Base-by-base conservation (phyloP, 306 rosid genomes). In the Amphicarpaea edgeworthii region DNA sequence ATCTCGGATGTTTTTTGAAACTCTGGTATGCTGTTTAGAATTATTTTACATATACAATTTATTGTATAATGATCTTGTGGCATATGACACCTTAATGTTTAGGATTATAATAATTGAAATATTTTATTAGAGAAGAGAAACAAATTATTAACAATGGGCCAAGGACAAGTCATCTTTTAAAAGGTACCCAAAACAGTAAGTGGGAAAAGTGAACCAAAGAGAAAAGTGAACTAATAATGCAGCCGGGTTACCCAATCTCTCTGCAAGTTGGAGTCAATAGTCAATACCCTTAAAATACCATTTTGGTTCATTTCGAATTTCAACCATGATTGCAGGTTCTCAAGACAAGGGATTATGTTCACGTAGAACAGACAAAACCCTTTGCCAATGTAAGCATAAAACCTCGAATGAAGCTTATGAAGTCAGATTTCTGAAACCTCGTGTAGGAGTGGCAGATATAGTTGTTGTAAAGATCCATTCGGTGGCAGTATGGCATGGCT, bases 261-360 rank as follows among this genome's bases (percentile, higher is more conserved):
- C 15, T 34, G 5, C 63, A 19, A 70, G 32, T 17, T 3, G 19
- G 75, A 69, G 24, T 4, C n/a, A 70, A 30, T n/a, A 69, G 24
- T 4, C n/a, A 28, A 50, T 14, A 50, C 49, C 75, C 62, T 49
- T 69, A 12, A 30, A 49, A n/a, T n/a, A n/a, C n/a, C n/a, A n/a
- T n/a, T n/a, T n/a, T 76, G 59, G 42, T 67, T 53, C 5, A 12
- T 47, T 45, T 73, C 54, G 42, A 42, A 66, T 74, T 61, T 62
- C 11, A 50, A 50, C 54, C 26, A 55, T 83, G 70, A 86, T 73
- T 55, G 70, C 91, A 96, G 99, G 98, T 96, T 81, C 99, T 96
- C 38, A 93, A 93, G 97, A 93, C 99, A 28, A 89, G 83, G 89
- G 99, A 96, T 83, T 93, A 93, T 83, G 72, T 96, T 82, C 87